Evolutionary conservation across 805 yeast species (phyloP).

Genomic region (Cyberlindnera mississippiensis): DNA sequence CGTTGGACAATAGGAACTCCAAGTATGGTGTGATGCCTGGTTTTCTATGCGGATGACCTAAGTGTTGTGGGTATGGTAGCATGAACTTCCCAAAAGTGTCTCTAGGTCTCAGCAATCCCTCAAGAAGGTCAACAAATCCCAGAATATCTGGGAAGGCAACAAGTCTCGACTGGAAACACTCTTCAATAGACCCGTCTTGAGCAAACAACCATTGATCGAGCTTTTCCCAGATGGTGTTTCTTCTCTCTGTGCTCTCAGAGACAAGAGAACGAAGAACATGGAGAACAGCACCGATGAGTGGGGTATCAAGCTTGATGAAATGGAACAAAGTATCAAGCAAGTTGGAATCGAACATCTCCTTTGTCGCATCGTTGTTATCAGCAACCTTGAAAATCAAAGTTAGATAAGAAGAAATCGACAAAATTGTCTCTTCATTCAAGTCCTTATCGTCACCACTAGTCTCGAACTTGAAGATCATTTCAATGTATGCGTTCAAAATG

Average conservation of each 20-base stretch:
- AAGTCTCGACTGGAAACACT: conserved; percentile 43
- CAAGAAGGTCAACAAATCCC: conserved; percentile 59
- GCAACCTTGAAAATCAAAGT: conserved; percentile 58
- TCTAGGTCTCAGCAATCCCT: conserved; percentile 29
- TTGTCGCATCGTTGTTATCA: conserved; percentile 34
- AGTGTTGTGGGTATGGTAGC: conserved; percentile 54
- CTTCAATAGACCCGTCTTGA: conserved; percentile 34
- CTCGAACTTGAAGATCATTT: conserved; percentile 36
- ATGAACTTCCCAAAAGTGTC: conserved; percentile 35
- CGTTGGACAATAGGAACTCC: conserved; percentile 64
- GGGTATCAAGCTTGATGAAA: conserved; percentile 42
- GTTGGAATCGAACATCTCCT: conserved; percentile 27
- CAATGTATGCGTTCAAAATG: conserved; percentile 50
- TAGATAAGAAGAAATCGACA: conserved; percentile 70
- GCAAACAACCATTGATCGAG: conserved; percentile 67
- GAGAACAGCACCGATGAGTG: conserved; percentile 51
- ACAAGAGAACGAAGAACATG: conserved; percentile 56
- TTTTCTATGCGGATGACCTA: conserved; percentile 59
- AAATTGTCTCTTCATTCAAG: conserved; percentile 74
- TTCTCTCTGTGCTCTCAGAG: conserved; percentile 37
- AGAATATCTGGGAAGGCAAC: conserved; percentile 49
- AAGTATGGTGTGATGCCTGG: conserved; percentile 78
- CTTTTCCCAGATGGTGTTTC: conserved; percentile 58
- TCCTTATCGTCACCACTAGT: conserved; percentile 44
- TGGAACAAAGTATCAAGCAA: conserved; percentile 39